Conservation (phyloP, 768 basidiomycete species). For the Suillus hirtellus region DNA sequence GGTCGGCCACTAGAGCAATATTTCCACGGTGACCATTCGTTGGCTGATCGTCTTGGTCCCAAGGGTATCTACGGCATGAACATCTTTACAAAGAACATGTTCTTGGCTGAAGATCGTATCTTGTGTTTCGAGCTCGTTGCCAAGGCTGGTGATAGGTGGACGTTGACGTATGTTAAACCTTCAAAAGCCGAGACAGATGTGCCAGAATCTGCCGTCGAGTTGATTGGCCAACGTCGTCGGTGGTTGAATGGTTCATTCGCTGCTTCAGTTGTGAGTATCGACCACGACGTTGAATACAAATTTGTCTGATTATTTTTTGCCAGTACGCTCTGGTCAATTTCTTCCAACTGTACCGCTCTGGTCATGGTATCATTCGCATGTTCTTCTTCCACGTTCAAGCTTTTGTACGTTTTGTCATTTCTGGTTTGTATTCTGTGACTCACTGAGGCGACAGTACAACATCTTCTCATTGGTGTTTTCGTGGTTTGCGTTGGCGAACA, state of each 20-base stretch:
- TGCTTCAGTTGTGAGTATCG: slow-evolving; percentile 73
- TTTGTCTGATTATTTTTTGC: slow-evolving; percentile 13
- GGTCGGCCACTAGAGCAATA: slow-evolving; percentile 85
- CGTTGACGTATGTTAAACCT: slow-evolving; percentile 88
- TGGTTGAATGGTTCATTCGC: slow-evolving; percentile 98
- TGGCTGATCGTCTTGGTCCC: slow-evolving; percentile 87
- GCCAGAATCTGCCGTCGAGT: slow-evolving; percentile 87
- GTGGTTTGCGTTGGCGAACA: slow-evolving; percentile 91
- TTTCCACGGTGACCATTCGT: slow-evolving; percentile 85
- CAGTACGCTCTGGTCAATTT: slow-evolving; percentile 94
- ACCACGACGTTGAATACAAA: not conserved
- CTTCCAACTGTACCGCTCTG: slow-evolving; percentile 82
- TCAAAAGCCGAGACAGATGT: slow-evolving; percentile 96
- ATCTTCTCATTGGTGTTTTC: slow-evolving; percentile 82
- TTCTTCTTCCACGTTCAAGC: slow-evolving; percentile 96
- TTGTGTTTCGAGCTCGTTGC: slow-evolving; percentile 97
- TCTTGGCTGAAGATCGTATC: slow-evolving; percentile 93
- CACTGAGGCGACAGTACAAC: slow-evolving; percentile 67
- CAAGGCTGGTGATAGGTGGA: slow-evolving; percentile 86
- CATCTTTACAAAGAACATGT: slow-evolving; percentile 95
- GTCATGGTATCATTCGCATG: slow-evolving; percentile 89
- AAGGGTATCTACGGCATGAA: slow-evolving; percentile 98
- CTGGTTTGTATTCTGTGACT: not conserved
- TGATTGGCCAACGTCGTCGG: slow-evolving; percentile 93
- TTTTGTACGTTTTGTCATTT: slow-evolving; percentile 51